Percentiles rank a stretch among this genome's conserved stretches.
phyloP scores from a whole-genome alignment of 2,329 filamentous ascomycete genomes.

The Clarireedia hainanense region DNA sequence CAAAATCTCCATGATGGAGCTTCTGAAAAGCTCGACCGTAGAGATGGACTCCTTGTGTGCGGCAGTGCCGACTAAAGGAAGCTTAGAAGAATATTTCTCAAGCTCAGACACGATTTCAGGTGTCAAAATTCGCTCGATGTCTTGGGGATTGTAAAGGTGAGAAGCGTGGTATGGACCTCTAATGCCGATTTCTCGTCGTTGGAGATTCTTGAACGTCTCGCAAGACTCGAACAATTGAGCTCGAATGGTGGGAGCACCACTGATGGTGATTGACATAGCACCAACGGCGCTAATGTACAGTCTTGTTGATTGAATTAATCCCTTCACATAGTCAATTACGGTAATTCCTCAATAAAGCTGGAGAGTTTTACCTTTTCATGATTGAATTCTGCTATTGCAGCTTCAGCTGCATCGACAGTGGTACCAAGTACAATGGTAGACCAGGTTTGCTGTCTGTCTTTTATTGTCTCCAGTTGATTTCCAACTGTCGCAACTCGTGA shows the following conservation, averaged over 20 bases:
- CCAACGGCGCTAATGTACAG: constrained; percentile 18
- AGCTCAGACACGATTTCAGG: constrained; percentile 10
- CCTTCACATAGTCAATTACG: constrained; percentile 2
- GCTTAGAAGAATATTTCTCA: constrained; percentile 8
- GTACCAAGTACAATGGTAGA: constrained; percentile 17
- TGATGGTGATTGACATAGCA: constrained; percentile 16
- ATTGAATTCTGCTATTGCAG: constrained; percentile 15
- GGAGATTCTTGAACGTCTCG: constrained; percentile 10
- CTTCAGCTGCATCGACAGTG: constrained; percentile 9
- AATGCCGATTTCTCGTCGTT: constrained; percentile 16
- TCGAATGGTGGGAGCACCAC: constrained; percentile 14
- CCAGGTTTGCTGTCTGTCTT: constrained; percentile 13
- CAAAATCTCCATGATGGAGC: constrained; percentile 15
- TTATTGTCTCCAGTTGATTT: constrained; percentile 13
- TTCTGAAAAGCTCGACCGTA: constrained; percentile 13
- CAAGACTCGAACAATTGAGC: constrained; percentile 13
- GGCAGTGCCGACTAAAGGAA: constrained; percentile 10
- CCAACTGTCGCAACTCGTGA: constrained; percentile 24
- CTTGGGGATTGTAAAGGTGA: constrained; percentile 23
- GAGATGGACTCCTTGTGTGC: constrained; percentile 2
- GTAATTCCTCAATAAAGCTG: background rate
- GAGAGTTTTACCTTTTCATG: background rate
- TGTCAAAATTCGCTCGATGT: constrained; percentile 19
- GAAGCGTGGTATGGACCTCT: constrained; percentile 27
- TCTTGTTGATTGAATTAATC: constrained; percentile 13